phyloP scores from a whole-genome alignment of 768 basidiomycete species.

The Kwoniella sp. region DNA sequence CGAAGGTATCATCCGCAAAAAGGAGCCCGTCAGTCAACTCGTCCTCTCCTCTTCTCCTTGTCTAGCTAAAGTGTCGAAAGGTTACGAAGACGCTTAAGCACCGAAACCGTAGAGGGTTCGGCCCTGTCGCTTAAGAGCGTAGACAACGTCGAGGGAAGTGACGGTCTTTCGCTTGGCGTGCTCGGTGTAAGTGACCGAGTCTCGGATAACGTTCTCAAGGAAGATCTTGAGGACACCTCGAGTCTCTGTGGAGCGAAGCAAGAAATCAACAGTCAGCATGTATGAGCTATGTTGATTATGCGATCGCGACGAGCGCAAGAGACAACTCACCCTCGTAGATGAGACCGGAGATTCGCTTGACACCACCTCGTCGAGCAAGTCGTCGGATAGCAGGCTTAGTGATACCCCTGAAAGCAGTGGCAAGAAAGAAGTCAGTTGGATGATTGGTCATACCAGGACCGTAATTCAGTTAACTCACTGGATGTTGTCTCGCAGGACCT shows the following conservation, averaged over 20 bases:
- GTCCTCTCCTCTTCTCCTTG: neutral
- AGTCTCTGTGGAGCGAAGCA: conserved; percentile 62
- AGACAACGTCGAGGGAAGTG: conserved; percentile 67
- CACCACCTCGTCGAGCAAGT: conserved; percentile 95
- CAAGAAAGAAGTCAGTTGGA: conserved; percentile 6
- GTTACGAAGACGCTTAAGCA: conserved; percentile 51
- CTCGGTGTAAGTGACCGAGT: conserved; percentile 97
- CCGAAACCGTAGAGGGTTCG: conserved; percentile 66
- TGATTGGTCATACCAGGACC: neutral
- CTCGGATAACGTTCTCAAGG: conserved; percentile 69
- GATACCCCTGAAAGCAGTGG: conserved; percentile 61
- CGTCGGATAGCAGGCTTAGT: conserved; percentile 90
- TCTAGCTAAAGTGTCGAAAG: neutral
- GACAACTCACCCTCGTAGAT: conserved; percentile 71
- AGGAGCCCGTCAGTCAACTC: neutral
- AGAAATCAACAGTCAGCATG: neutral
- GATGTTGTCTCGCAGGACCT: conserved; percentile 73
- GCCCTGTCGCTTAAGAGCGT: conserved; percentile 66
- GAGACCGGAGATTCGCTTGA: conserved; percentile 66
- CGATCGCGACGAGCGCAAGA: neutral
- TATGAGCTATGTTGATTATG: too few relatives aligned
- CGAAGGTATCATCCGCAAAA: conserved; percentile 8
- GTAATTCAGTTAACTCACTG: conserved; percentile 49
- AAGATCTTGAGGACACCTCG: conserved; percentile 90
- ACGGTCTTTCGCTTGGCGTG: conserved; percentile 71